Evolutionary conservation across 2,329 filamentous ascomycete species (phyloP).

Genomic region (Fusarium verticillioides): DNA sequence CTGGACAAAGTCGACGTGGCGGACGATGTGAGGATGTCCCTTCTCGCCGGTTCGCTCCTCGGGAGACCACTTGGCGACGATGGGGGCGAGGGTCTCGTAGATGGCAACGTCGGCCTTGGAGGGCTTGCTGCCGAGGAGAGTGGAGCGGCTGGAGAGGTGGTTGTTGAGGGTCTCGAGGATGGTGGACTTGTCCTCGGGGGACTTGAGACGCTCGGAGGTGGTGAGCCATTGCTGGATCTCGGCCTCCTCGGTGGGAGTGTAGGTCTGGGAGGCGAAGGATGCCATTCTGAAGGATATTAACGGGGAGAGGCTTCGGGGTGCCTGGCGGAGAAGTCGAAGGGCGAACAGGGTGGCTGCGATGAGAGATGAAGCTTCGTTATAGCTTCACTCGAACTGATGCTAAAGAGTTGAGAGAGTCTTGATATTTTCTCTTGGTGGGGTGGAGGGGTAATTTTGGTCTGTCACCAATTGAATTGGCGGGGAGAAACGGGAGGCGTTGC

Average conservation of each 20-base stretch:
- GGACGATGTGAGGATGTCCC: slow-evolving; percentile 90
- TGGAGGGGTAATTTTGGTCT: slow-evolving; percentile 33
- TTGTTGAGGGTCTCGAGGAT: slow-evolving; percentile 84
- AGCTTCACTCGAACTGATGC: slow-evolving; percentile 38
- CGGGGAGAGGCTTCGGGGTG: slow-evolving; percentile 51
- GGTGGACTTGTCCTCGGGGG: slow-evolving; percentile 68
- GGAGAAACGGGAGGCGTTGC: background rate
- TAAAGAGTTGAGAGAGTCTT: background rate
- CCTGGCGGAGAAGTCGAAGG: slow-evolving; percentile 52
- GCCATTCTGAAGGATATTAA: slow-evolving; percentile 64
- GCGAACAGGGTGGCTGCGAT: slow-evolving; percentile 54
- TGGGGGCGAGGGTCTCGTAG: slow-evolving; percentile 80
- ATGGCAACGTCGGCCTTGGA: slow-evolving; percentile 87
- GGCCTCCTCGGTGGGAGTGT: slow-evolving; percentile 81
- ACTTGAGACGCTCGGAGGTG: slow-evolving; percentile 74
- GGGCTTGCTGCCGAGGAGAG: slow-evolving; percentile 88
- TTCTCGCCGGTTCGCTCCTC: slow-evolving; percentile 91
- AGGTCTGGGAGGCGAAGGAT: slow-evolving; percentile 73
- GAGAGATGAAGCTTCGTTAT: slow-evolving; percentile 40
- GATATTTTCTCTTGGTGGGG: slow-evolving; percentile 42
- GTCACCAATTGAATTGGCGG: slow-evolving; percentile 14
- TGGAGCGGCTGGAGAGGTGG: slow-evolving; percentile 89
- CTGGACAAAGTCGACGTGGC: slow-evolving; percentile 94
- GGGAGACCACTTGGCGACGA: slow-evolving; percentile 81
- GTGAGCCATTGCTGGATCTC: slow-evolving; percentile 92